Evolutionary conservation across 2,329 filamentous ascomycete genomes (phyloP).

Genomic region (Raffaelea ambrosiae): DNA sequence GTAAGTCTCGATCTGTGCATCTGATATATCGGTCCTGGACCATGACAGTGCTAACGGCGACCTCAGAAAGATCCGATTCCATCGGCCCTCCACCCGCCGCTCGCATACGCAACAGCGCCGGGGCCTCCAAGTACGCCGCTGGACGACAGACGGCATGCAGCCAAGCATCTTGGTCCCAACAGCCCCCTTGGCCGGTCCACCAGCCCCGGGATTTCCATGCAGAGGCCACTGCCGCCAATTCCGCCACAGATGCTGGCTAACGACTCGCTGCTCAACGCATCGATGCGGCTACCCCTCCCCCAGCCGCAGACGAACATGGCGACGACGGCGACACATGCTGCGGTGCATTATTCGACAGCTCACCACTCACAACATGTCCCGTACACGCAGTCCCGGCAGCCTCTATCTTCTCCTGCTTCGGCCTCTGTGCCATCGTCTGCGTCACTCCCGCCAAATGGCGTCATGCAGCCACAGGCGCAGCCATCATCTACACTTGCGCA

Average conservation of each 20-base stretch:
- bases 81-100: slow-evolving; percentile 13
- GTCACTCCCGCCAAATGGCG: too few species aligned
- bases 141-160: slow-evolving; percentile 9
- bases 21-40: too few species aligned
- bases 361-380: too few species aligned
- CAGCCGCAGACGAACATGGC: slow-evolving; percentile 3
- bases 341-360: too few species aligned
- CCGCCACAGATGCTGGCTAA: slow-evolving; percentile 11
- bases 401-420: too few species aligned
- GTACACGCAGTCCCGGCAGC: too few species aligned
- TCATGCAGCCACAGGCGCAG: too few species aligned
- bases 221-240: slow-evolving; percentile 7
- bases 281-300: slow-evolving; percentile 10
- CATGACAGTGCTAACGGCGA: slow-evolving; percentile 2
- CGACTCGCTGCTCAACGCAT: slow-evolving; percentile 4
- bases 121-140: slow-evolving; percentile 11
- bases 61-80: slow-evolving; percentile 16
- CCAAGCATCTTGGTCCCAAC: slow-evolving; percentile 4
- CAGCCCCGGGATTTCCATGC: slow-evolving; percentile 7
- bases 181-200: slow-evolving; percentile 5
- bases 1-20: slow-evolving; percentile 16
- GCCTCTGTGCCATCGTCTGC: too few species aligned
- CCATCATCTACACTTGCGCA: background rate
- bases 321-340: background rate
- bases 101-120: slow-evolving; percentile 8